Base-by-base conservation (phyloP, 345 rosid genomes). In the Draba incana region DNA sequence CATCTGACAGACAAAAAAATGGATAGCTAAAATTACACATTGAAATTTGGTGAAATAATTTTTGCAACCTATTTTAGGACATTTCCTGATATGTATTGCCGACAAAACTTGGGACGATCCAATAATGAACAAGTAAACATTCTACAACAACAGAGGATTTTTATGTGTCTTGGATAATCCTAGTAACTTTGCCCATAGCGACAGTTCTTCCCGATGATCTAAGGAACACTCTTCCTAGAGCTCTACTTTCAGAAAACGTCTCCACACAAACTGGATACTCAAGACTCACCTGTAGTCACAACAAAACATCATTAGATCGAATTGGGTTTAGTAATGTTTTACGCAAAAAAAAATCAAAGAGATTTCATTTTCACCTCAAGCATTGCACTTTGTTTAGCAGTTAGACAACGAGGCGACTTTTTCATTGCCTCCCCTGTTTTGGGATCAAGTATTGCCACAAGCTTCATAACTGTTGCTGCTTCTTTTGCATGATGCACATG, bases 221-320 rank as follows among this genome's bases (percentile, higher is more conserved):
- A 51, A 92, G 80, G 78, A 82, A 92, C 51, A 81, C 96, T 77
- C 98, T 92, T 31, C 98, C 98, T 11, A 94, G 92, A 60, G 97
- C 86, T 82, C 78, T 86, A 70, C 92, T 76, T 66, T 69, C 90
- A 1, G 86, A 80, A 64, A 76, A 94, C 75, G 86, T 90, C 51
- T 80, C 86, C 28, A 83, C 89, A 38, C 97, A 95, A 33, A 92
- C 84, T 9, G 89, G 70, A 59, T 71, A 83, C 1, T 81, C 77
- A 72, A 92, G 72, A 50, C 64, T 57, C 49, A 89, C 90, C 97
- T 91, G 88, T 69, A 81, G 48, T 73, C 31, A 20, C 64, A 16
- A 38, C 28, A 5, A 35, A 4, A 60, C 30, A 49, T 25, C 45
- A 41, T 48, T 70, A 54, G 67, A 48, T 50, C 47, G 33, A 68